Evolutionary conservation across 2,329 filamentous ascomycete species (phyloP), one percentile per base, ranked within the genome.

Genomic region (Onygenales sp.): DNA sequence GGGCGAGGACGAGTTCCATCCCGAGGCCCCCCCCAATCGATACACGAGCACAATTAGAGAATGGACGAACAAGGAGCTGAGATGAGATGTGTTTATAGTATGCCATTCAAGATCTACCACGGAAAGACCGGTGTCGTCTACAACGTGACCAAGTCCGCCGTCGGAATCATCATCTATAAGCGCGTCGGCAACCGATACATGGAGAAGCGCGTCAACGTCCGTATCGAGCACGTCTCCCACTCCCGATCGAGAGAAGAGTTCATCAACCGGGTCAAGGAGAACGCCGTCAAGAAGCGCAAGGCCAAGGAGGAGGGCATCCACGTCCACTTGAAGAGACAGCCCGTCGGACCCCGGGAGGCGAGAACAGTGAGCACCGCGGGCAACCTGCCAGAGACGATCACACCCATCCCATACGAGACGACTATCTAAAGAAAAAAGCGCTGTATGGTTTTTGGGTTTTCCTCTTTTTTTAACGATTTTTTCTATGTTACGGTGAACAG

Each of bases 181-280:
- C 89, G 94, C 77, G 93, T 98, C 75, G 90, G 91, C 80, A 93
- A 97, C 86, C 88, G 92, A 72, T 98, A 96, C 85, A 83, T 98
- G 75, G 93, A 98, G 88, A 98, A 98, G 90, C 92, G 93, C 76
- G 85, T 98, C 82, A 97, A 95, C 85, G 82, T 98, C 79, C 89
- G 93, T 74, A 78, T 97, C 77, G 93, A 98, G 86, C 93, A 98
- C 86, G 83, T 98, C 78, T 78, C 79, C 71, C 87, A 88, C 73
- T 97, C 92, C 66, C 87, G 93, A 75, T 97, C 92, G 70, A 85
- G 93, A 73, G 92, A 97, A 70, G 92, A 93, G 76, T 97, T 98
- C 83, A 77, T 97, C 70, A 85, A 83, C 80, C 87, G 92, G 71
- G 92, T 98, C 76, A 97, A 97, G 88, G 78, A 83, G 73, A 97